Percentiles rank a stretch among this genome's conserved stretches.
Evolutionary conservation across 192 early-diverging fungal species (phyloP).

Genomic region (Podila epicladia): DNA sequence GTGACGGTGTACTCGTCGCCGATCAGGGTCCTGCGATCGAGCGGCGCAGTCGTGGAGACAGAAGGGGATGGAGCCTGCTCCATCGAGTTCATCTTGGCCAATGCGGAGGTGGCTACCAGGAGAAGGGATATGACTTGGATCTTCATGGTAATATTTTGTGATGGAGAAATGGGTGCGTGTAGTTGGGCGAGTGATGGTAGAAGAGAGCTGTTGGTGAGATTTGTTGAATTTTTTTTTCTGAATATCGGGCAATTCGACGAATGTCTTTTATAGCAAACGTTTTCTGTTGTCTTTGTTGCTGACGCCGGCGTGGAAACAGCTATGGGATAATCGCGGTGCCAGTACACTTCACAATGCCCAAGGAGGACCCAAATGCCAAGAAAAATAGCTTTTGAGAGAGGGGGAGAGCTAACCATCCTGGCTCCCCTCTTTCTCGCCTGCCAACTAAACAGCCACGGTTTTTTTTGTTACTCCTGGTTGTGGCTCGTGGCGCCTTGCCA

Average conservation of each 20-base stretch:
- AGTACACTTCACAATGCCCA: no score
- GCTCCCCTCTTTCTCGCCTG: no score
- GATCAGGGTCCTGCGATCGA: constrained; percentile 10
- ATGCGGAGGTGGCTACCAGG: constrained; percentile 4
- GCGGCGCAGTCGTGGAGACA: neutral
- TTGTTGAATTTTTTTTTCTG: neutral
- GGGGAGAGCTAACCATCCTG: no score
- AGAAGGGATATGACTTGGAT: constrained; percentile 26
- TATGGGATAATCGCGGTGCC: no score
- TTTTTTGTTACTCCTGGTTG: no score
- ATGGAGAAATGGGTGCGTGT: neutral
- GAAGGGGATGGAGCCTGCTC: neutral
- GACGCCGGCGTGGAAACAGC: no score
- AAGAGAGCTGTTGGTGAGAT: neutral
- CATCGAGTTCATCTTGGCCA: neutral
- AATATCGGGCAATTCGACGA: neutral
- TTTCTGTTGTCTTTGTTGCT: no score
- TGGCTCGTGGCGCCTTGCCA: no score
- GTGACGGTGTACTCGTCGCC: constrained; percentile 11
- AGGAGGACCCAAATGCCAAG: no score
- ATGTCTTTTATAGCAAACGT: neutral
- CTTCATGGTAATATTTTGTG: constrained; percentile 10
- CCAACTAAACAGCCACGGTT: no score
- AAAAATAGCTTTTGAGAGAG: no score
- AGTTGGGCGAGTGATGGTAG: neutral